A percentile compares a stretch with the other conserved stretches of the same genome.
Evolutionary conservation across 1,284 basidiomycete species (phyloP).

Genomic region (Ceratobasidium sp.): DNA sequence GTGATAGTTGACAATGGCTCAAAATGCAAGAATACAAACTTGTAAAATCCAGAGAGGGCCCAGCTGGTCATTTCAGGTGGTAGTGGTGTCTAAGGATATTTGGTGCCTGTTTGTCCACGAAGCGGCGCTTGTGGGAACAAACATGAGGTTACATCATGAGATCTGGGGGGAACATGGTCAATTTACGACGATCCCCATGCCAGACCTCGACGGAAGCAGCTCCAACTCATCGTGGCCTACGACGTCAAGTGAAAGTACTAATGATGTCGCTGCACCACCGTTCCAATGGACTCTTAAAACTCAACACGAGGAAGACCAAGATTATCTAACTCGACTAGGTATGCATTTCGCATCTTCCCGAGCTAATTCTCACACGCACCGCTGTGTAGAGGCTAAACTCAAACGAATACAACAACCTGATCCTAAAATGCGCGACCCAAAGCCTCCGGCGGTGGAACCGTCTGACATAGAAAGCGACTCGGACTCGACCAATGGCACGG

Average conservation of each 20-base stretch:
- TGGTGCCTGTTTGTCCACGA: not conserved
- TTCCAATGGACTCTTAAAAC: constrained; percentile 35
- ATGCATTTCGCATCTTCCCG: not conserved
- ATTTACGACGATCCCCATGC: constrained; percentile 28
- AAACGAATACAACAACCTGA: constrained; percentile 35
- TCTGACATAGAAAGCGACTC: constrained; percentile 29
- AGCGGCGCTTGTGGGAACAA: constrained; percentile 10
- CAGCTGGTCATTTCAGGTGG: constrained; percentile 54
- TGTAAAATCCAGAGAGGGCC: constrained; percentile 71
- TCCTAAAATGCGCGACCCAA: constrained; percentile 23
- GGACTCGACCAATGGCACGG: not conserved
- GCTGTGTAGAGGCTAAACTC: constrained; percentile 16
- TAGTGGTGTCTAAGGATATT: constrained; percentile 30
- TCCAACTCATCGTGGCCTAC: constrained; percentile 12
- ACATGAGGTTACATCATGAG: constrained; percentile 13
- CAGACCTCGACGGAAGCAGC: constrained; percentile 17
- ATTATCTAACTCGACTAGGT: constrained; percentile 32
- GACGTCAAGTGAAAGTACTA: not conserved
- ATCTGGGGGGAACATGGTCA: constrained; percentile 8
- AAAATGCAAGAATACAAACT: constrained; percentile 68
- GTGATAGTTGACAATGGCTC: constrained; percentile 73
- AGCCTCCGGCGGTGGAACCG: constrained; percentile 1
- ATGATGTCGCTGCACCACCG: not conserved
- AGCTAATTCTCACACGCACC: constrained; percentile 16
- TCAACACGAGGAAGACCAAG: constrained; percentile 24